Conservation (phyloP, 2,329 filamentous ascomycete genomes). For the Penicillium sp. region DNA sequence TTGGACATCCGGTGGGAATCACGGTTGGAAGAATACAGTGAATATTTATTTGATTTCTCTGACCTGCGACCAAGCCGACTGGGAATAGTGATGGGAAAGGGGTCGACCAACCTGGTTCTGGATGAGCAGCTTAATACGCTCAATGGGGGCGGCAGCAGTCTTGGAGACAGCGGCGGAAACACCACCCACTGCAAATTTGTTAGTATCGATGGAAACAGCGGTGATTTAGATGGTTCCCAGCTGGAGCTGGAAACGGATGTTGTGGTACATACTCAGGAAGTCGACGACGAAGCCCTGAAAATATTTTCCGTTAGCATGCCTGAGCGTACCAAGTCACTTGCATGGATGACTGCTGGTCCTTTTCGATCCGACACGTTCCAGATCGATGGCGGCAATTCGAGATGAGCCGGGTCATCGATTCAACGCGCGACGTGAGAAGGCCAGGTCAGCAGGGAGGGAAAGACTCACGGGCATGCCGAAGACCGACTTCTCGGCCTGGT, state of each 20-base stretch:
- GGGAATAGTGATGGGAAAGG: slow-evolving; percentile 1
- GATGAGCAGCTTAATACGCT: slow-evolving; percentile 99
- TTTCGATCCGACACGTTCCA: too few relatives aligned
- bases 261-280: slow-evolving; percentile 85
- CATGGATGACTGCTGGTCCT: too few relatives aligned
- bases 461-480: slow-evolving; percentile 53
- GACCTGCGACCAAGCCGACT: not conserved
- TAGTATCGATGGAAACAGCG: slow-evolving; percentile 34
- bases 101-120: slow-evolving; percentile 89
- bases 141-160: slow-evolving; percentile 98
- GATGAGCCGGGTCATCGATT: not conserved
- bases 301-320: slow-evolving; percentile 31
- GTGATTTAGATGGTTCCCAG: not conserved
- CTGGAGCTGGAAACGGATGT: slow-evolving; percentile 1
- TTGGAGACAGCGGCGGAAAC: slow-evolving; percentile 99
- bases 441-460: slow-evolving; percentile 12
- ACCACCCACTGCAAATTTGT: slow-evolving; percentile 82
- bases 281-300: slow-evolving; percentile 87
- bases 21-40: too few relatives aligned
- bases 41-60: too few relatives aligned
- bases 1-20: not conserved
- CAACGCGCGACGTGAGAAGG: not conserved
- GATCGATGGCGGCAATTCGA: too few relatives aligned
- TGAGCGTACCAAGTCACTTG: not conserved
- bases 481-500: slow-evolving; percentile 53